These are phyloP conservation scores for Psilocybe azurescens DNA, from an alignment of 768 basidiomycete genomes.

Conservation along the genomic window DNA sequence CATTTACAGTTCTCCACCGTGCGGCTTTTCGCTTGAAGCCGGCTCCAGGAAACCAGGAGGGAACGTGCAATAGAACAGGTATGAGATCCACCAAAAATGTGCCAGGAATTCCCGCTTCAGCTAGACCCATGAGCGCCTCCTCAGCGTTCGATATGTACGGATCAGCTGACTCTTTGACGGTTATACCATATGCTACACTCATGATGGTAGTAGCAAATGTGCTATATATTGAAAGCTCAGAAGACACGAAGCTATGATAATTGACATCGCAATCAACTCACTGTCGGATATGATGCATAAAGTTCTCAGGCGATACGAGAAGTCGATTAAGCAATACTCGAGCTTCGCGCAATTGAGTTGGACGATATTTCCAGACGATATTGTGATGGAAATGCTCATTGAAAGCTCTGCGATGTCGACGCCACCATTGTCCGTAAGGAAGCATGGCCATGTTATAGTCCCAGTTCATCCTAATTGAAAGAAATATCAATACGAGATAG, in stretches of 20 bases:
- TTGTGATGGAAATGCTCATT: constrained; percentile 53
- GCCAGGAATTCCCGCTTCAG: constrained; percentile 30
- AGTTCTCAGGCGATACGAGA: constrained; percentile 17
- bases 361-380: constrained; percentile 45
- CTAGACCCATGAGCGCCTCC: constrained; percentile 30
- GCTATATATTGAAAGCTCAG: constrained; percentile 27
- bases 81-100: constrained; percentile 26
- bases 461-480: constrained; percentile 22
- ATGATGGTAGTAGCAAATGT: constrained; percentile 44
- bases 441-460: constrained; percentile 53
- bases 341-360: constrained; percentile 48
- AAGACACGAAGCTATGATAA: too few relatives aligned
- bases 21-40: constrained; percentile 34
- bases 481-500: background rate
- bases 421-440: constrained; percentile 46
- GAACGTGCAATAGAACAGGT: constrained; percentile 38
- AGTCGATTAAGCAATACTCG: constrained; percentile 44
- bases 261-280: constrained; percentile 6
- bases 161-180: constrained; percentile 37
- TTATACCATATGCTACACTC: constrained; percentile 45
- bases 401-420: constrained; percentile 53
- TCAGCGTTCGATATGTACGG: constrained; percentile 38
- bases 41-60: constrained; percentile 45
- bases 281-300: constrained; percentile 26
- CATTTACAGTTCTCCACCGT: constrained; percentile 19